Conservation (phyloP, 2,329 filamentous ascomycete species). For the Amauroascus niger region DNA sequence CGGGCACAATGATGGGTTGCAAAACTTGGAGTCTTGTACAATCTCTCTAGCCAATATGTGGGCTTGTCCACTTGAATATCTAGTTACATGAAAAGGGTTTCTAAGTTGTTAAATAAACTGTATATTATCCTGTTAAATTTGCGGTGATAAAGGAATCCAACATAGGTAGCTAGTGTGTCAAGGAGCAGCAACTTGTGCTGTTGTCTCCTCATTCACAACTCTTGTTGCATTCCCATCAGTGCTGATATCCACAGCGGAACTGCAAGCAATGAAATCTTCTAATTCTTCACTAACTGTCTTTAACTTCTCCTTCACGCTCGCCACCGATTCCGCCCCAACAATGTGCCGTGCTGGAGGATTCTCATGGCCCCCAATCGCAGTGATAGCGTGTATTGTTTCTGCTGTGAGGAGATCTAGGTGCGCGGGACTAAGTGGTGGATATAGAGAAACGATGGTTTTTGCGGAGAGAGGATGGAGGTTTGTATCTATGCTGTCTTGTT, state of each 20-base stretch:
- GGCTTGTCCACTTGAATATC: too few relatives aligned
- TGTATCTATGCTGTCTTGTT: constrained; percentile 14
- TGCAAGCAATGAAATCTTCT: constrained; percentile 90
- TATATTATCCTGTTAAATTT: not conserved
- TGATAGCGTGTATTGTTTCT: constrained; percentile 84
- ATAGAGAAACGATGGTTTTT: constrained; percentile 53
- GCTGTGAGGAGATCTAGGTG: constrained; percentile 65
- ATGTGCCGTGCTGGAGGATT: constrained; percentile 93
- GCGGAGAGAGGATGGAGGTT: constrained; percentile 27
- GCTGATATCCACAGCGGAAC: constrained; percentile 61
- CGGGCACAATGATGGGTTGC: too few relatives aligned
- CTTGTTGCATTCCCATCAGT: constrained; percentile 25
- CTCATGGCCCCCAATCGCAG: constrained; percentile 87
- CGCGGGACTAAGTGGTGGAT: constrained; percentile 59
- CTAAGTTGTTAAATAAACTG: too few relatives aligned
- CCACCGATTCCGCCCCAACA: constrained; percentile 78
- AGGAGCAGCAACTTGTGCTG: not conserved
- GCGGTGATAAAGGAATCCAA: too few relatives aligned
- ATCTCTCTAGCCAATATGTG: too few relatives aligned
- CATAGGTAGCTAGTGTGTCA: not conserved
- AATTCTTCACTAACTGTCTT: constrained; percentile 94
- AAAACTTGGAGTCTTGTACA: too few relatives aligned
- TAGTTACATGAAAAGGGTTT: too few relatives aligned
- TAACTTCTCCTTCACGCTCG: constrained; percentile 86
- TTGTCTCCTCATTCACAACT: constrained; percentile 4